Evolutionary conservation across 2,329 filamentous ascomycete species (phyloP).

Genomic region (Talaromyces piceae): DNA sequence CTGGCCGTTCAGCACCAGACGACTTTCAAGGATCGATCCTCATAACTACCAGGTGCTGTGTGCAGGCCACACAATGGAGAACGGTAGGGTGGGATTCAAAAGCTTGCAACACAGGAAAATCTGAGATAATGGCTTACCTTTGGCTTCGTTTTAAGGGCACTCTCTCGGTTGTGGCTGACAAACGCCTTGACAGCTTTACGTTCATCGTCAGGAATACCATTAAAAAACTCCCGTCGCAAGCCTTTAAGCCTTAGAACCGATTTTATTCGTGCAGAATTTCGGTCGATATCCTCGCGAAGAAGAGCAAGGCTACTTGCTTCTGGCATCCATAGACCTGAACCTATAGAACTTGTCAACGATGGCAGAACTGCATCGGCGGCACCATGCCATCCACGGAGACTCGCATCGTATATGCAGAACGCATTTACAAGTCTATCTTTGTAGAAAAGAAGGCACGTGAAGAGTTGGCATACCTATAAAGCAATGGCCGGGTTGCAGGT

Average conservation of each 20-base stretch:
- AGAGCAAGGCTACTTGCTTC: slow-evolving; percentile 58
- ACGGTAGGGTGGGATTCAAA: neutral
- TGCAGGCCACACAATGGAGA: neutral
- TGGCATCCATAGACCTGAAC: slow-evolving; percentile 76
- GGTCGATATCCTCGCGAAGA: slow-evolving; percentile 68
- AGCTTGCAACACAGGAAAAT: slow-evolving; percentile 10
- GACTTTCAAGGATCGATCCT: neutral
- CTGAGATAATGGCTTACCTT: slow-evolving; percentile 52
- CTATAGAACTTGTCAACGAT: slow-evolving; percentile 28
- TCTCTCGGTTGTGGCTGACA: slow-evolving; percentile 59
- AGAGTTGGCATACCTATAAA: slow-evolving; percentile 58
- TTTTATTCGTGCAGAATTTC: slow-evolving; percentile 62
- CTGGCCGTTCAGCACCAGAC: neutral
- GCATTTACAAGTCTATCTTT: neutral
- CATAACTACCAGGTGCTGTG: neutral
- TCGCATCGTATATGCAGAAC: neutral
- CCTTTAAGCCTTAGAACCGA: slow-evolving; percentile 53
- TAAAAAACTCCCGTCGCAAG: slow-evolving; percentile 60
- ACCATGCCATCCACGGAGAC: neutral
- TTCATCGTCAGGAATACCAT: slow-evolving; percentile 46
- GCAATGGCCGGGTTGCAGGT: slow-evolving; percentile 63
- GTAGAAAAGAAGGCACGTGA: too few species aligned
- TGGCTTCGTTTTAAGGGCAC: slow-evolving; percentile 75
- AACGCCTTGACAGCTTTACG: slow-evolving; percentile 63
- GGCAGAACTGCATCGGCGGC: neutral